Base-by-base conservation (phyloP, 2,329 filamentous ascomycete genomes). In the Dactylellina leptospora region DNA sequence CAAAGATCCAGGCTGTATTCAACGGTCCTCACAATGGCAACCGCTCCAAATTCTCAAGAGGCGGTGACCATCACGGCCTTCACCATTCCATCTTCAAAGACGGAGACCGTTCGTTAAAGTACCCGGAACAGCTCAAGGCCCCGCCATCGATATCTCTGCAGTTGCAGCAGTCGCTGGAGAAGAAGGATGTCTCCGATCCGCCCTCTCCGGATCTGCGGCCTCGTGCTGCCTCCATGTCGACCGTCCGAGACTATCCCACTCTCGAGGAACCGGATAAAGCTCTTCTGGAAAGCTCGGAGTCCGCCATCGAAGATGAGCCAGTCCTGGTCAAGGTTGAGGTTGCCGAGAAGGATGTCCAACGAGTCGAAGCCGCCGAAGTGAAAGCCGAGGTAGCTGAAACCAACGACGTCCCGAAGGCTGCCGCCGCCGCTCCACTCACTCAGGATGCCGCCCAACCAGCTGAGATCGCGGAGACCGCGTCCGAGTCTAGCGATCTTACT, bases 1-100 rank as follows among this genome's bases (percentile, higher is more conserved):
- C 83, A 42, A 82, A 83, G 47, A 81, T 85, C 75, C 85, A 78
- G 73, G 79, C 79, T 47, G 69, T 79, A 78, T 76, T 76, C 78
- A 81, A 62, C 54, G 75, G 28, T 76, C 77, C 74, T 83, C 84
- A 77, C 83, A 84, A 78, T 82, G 82, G 80, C 75, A 70, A 76
- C 76, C 45, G 77, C 8, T 61, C 66, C 1, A 61, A 59, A 20
- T 48, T 68, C 13, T 9, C 66, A 11, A 58, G 61, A 48, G 71
- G 58, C 6, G 53, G 42, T 30, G 60, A 61, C 1, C 40, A 71
- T 25, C 70, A 70, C 30, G 68, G 50, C 2, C 73, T 76, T 20
- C 69, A 69, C 20, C 68, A 73, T 45, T 55, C 60, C 20, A 63
- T 74, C 36, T 74, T 76, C 45, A 75, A 76, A 42, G 70, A 76